phyloP scores from a whole-genome alignment of 2,329 filamentous ascomycete genomes.

The Aureobasidium pullulans region DNA sequence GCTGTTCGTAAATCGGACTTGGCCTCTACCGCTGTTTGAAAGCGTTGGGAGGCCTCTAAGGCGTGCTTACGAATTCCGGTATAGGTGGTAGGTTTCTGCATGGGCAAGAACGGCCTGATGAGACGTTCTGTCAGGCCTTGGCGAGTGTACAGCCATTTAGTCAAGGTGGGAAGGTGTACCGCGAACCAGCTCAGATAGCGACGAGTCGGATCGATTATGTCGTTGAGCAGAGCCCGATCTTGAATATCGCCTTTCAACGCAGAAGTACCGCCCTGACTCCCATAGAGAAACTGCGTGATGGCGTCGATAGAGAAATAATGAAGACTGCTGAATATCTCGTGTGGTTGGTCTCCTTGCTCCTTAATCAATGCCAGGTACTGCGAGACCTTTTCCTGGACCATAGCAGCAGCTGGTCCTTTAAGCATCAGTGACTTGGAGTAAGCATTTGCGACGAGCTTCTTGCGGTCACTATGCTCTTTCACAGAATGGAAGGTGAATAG shows the following conservation, averaged over 20 bases:
- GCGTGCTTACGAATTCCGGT: constrained; percentile 44
- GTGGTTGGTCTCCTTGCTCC: constrained; percentile 25
- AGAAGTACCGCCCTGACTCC: constrained; percentile 37
- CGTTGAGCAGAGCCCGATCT: constrained; percentile 38
- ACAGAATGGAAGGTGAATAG: constrained; percentile 44
- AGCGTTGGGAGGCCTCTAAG: constrained; percentile 27
- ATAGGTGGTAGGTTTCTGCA: constrained; percentile 45
- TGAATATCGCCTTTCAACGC: constrained; percentile 33
- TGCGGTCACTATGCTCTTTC: constrained; percentile 41
- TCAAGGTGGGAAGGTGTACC: constrained; percentile 39
- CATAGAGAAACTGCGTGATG: constrained; percentile 48
- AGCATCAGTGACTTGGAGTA: constrained; percentile 47
- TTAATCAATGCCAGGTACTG: constrained; percentile 37
- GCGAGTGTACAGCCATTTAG: constrained; percentile 43
- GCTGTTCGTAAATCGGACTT: constrained; percentile 4
- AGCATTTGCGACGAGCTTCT: constrained; percentile 46
- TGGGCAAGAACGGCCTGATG: constrained; percentile 38
- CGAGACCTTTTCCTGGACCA: constrained; percentile 35
- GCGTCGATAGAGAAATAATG: constrained; percentile 49
- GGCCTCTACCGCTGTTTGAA: constrained; percentile 22
- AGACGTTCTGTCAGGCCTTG: constrained; percentile 32
- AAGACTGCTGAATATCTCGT: constrained; percentile 43
- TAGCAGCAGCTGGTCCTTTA: constrained; percentile 23
- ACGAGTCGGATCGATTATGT: constrained; percentile 43
- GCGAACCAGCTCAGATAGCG: constrained; percentile 44